These are phyloP conservation scores for Boletus fagicola DNA, from an alignment of 768 basidiomycete species.

Conservation along the genomic window DNA sequence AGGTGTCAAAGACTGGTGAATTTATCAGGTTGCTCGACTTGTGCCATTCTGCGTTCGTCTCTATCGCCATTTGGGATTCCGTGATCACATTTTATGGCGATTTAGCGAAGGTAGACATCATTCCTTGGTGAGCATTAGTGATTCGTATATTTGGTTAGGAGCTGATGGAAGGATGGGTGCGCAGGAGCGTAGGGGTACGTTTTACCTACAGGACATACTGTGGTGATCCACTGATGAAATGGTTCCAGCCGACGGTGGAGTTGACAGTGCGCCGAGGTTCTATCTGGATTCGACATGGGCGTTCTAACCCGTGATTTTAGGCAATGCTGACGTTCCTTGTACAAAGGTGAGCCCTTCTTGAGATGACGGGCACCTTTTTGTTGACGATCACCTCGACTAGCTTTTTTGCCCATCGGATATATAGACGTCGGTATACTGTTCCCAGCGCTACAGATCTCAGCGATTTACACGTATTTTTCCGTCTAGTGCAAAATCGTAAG, in stretches of 20 bases:
- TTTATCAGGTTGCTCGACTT: constrained; percentile 23
- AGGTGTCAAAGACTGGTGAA: neutral
- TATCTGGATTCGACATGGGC: neutral
- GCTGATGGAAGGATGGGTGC: constrained; percentile 1
- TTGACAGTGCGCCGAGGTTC: constrained; percentile 18
- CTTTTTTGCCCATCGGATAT: constrained; percentile 28
- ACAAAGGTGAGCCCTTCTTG: constrained; percentile 13
- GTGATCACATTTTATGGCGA: constrained; percentile 23
- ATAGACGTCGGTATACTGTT: constrained; percentile 15
- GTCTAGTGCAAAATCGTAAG: constrained; percentile 16
- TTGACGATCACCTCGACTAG: constrained; percentile 7
- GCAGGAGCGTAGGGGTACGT: constrained; percentile 28
- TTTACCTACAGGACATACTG: neutral
- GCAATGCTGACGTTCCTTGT: constrained; percentile 27
- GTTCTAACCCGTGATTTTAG: constrained; percentile 6
- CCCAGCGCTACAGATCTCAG: neutral
- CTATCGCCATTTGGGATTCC: constrained; percentile 25
- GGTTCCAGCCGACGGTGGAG: constrained; percentile 16
- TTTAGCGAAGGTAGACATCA: constrained; percentile 3
- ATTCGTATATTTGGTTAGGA: too few relatives aligned
- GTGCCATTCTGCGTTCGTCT: constrained; percentile 24
- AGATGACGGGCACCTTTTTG: neutral
- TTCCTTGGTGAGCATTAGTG: constrained; percentile 9
- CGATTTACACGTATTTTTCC: neutral
- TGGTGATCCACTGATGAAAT: neutral